Evolutionary conservation across 371 early-diverging fungal species (phyloP), one percentile per base, ranked within the genome.

Genomic region (Rhizopus arrhizus): DNA sequence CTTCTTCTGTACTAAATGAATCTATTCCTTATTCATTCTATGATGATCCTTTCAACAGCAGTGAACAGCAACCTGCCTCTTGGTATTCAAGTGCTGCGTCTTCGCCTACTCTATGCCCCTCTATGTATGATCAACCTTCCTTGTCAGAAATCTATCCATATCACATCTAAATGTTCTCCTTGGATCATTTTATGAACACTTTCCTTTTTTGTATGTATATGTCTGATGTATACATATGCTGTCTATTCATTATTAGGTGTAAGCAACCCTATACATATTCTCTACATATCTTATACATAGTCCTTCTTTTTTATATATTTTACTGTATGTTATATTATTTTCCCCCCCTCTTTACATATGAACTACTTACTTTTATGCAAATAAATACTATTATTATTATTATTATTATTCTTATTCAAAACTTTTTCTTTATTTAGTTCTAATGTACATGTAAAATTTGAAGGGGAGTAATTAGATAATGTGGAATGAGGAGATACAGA

Each of bases 71-170:
- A 10, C 22, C 16, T n/a, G 9, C 33, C n/a, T 56, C 56, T 34
- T 56, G 56, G 56, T 56, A 48, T 29, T 48, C 48, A 48, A 48
- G 29, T 48, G 48, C 48, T 7, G 48, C 29, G 9, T 48, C 48
- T 48, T 45, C 46, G 11, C 48, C 48, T 10, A 48, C 48, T 29
- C 29, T 48, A 48, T 48, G 48, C 29, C 48, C 56, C 8, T 43
- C 56, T 34, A 43, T 56, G 8, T 43, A 42, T 43, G 56, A 56
- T n/a, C 56, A 42, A 13, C 16, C 43, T 13, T 11, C 13, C 43
- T 11, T 13, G 13, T 13, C 29, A 15, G 56, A 56, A 33, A 32
- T 34, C 33, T 56, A 48, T 28, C 12, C 48, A 3, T 48, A 45
- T 43, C 31, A 45, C 32, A 43, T 45, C 34, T 56, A 56, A 16